Percentiles rank a stretch among this genome's conserved stretches.
Conservation (phyloP, 78 protist genomes). For the Salpingoeca rosetta region DNA sequence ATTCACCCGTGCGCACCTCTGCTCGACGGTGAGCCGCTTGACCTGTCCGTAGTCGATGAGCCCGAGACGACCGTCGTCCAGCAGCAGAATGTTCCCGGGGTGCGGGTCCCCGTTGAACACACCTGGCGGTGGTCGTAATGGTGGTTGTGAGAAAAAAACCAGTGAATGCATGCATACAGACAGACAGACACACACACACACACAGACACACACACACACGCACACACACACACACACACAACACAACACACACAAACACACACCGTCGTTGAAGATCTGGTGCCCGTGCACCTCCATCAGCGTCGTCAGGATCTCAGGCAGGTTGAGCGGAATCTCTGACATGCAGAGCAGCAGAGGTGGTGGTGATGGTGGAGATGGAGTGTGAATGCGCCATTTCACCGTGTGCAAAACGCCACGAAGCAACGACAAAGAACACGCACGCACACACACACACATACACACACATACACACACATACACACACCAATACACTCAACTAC, state of each 20-base stretch:
- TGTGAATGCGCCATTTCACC: too few relatives aligned
- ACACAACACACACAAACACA: not conserved
- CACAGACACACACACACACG: not conserved
- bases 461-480: not conserved
- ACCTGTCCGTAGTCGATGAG: slow-evolving; percentile 59
- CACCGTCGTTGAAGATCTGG: slow-evolving; percentile 26
- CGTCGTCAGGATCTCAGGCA: slow-evolving; percentile 2
- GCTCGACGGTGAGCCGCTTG: slow-evolving; percentile 1
- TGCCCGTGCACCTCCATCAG: slow-evolving; percentile 30
- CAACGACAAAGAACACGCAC: not conserved
- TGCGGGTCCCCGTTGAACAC: slow-evolving; percentile 50
- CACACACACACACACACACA: not conserved
- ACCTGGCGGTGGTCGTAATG: not conserved
- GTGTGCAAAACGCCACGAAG: not conserved
- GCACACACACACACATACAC: not conserved
- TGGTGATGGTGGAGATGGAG: too few relatives aligned
- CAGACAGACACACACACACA: not conserved
- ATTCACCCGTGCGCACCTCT: not conserved
- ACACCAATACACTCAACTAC: too few relatives aligned
- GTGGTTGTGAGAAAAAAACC: too few relatives aligned
- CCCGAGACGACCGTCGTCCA: slow-evolving; percentile 39
- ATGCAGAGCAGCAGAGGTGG: too few relatives aligned
- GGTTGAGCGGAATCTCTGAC: not conserved
- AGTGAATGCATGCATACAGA: not conserved
- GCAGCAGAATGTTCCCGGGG: slow-evolving; percentile 46